phyloP scores from a whole-genome alignment of 805 yeast species.

The Kazachstania kunashirensis region DNA sequence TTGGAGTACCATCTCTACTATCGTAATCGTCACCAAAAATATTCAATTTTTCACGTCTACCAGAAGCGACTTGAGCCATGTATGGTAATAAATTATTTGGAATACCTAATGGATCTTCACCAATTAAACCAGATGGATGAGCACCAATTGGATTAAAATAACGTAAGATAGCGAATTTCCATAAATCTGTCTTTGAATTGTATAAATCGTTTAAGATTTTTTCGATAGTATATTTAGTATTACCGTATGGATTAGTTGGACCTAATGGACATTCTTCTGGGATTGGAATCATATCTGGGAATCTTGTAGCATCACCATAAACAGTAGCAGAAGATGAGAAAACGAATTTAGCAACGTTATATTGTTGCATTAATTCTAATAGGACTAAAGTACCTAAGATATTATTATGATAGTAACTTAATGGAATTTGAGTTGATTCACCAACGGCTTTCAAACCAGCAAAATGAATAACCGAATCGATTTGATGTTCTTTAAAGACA shows the following conservation, averaged over 20 bases:
- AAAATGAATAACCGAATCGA: conserved; percentile 61
- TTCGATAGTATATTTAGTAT: conserved; percentile 60
- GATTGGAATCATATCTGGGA: conserved; percentile 63
- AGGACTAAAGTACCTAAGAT: conserved; percentile 56
- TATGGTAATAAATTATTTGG: conserved; percentile 70
- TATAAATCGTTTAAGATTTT: conserved; percentile 47
- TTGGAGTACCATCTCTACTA: conserved; percentile 70
- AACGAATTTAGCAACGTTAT: conserved; percentile 43
- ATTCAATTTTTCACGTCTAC: conserved; percentile 53
- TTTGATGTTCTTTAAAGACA: conserved; percentile 40
- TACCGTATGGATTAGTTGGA: conserved; percentile 72
- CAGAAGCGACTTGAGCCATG: conserved; percentile 69
- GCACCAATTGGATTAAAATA: conserved; percentile 84
- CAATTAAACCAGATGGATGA: conserved; percentile 69
- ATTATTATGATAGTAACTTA: conserved; percentile 59
- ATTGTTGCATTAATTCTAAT: conserved; percentile 41
- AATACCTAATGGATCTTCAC: conserved; percentile 70
- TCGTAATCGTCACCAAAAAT: conserved; percentile 67
- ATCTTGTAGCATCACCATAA: conserved; percentile 74
- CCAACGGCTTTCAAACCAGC: conserved; percentile 82
- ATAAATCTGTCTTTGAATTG: conserved; percentile 31
- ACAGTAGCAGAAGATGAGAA: conserved; percentile 78
- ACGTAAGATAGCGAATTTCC: conserved; percentile 54
- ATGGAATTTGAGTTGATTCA: conserved; percentile 59
- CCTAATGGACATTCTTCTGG: conserved; percentile 69